A percentile compares a stretch with the other conserved stretches of the same genome.
phyloP scores from a whole-genome alignment of 345 rosid genomes.

The Turritis glabra region DNA sequence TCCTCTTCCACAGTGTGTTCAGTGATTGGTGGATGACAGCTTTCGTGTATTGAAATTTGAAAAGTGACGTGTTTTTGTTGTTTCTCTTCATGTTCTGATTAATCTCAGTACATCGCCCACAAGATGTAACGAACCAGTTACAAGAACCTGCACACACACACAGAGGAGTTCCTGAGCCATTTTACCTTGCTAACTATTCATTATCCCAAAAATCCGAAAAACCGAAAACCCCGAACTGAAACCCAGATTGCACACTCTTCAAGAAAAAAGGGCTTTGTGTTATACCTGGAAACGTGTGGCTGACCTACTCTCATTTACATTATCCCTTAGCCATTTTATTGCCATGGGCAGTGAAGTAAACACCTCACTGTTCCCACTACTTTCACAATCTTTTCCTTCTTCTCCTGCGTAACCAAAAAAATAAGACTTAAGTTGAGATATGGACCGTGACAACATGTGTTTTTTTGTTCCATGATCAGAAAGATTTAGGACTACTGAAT shows the following conservation, averaged over 20 bases:
- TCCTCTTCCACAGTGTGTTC: not conserved
- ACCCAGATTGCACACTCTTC: not conserved
- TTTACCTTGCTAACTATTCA: not conserved
- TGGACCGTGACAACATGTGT: not conserved
- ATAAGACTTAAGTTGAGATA: not conserved
- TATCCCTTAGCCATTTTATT: constrained; percentile 89
- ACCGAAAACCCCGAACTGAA: not conserved
- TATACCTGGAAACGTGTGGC: constrained; percentile 70
- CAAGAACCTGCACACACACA: constrained; percentile 64
- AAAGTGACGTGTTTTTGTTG: not conserved
- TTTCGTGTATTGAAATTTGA: not conserved
- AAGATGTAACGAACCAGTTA: constrained; percentile 87
- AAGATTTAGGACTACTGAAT: not conserved
- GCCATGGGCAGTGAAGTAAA: constrained; percentile 88
- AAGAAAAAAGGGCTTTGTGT: not conserved
- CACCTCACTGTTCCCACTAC: constrained; percentile 68
- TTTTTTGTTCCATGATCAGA: not conserved
- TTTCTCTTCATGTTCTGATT: constrained; percentile 51
- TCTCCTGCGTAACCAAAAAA: constrained; percentile 40
- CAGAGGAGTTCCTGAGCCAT: not conserved
- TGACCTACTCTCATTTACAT: constrained; percentile 56
- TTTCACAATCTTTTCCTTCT: constrained; percentile 48
- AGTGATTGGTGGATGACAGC: not conserved
- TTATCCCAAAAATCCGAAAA: not conserved
- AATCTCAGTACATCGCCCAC: constrained; percentile 86